phyloP scores from a whole-genome alignment of 2,329 filamentous ascomycete species.

The Ascochyta koolunga region DNA sequence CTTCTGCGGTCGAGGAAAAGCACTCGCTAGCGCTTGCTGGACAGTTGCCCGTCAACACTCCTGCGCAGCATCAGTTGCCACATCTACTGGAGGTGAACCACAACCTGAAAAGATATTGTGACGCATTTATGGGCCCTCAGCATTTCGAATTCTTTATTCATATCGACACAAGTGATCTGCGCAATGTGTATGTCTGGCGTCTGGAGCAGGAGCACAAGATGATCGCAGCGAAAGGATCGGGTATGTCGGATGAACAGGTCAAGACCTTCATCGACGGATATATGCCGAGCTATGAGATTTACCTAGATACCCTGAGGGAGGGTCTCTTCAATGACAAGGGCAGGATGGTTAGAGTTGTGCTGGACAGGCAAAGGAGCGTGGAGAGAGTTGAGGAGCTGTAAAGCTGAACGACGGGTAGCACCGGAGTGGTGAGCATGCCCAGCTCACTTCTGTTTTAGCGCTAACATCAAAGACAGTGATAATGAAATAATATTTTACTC shows the following conservation, averaged over 20 bases:
- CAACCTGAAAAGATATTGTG: conserved; percentile 59
- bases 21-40: conserved; percentile 60
- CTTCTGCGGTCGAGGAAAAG: conserved; percentile 60
- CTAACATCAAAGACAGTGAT: neutral
- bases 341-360: conserved; percentile 58
- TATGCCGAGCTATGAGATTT: conserved; percentile 63
- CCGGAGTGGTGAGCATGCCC: neutral
- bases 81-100: conserved; percentile 66
- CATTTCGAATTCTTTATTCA: conserved; percentile 67
- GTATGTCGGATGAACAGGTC: conserved; percentile 85
- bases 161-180: conserved; percentile 73
- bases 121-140: conserved; percentile 50
- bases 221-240: conserved; percentile 68
- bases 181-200: conserved; percentile 85
- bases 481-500: neutral
- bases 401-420: neutral
- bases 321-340: conserved; percentile 56
- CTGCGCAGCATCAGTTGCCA: conserved; percentile 61
- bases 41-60: conserved; percentile 51
- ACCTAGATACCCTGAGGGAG: conserved; percentile 55
- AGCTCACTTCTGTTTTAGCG: neutral
- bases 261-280: conserved; percentile 73
- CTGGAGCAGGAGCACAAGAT: conserved; percentile 78
- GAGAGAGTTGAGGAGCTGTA: conserved; percentile 43
- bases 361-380: conserved; percentile 55